Evolutionary conservation across 2,329 filamentous ascomycete species (phyloP).

Genomic region (Amesomyces nigricolor): DNA sequence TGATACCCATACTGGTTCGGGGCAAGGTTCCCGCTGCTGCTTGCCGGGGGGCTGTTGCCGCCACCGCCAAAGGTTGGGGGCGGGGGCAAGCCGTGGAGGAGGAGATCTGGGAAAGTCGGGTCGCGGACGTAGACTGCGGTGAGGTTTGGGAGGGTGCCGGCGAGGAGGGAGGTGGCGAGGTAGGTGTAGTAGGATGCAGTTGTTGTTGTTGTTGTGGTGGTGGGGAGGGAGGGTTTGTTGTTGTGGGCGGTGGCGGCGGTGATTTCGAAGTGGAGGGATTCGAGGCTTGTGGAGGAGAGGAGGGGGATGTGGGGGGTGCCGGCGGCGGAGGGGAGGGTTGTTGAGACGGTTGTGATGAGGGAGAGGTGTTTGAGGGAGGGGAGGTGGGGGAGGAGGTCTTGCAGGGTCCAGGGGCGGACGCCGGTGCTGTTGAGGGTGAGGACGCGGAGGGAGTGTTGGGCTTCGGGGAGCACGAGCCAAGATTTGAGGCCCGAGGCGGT

Average conservation of each 20-base stretch:
- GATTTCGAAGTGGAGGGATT: slow-evolving; percentile 78
- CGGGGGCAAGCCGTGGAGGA: slow-evolving; percentile 64
- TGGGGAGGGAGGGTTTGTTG: too few species aligned
- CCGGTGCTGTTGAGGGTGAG: slow-evolving; percentile 69
- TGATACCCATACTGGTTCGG: slow-evolving; percentile 23
- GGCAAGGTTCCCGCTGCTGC: slow-evolving; percentile 27
- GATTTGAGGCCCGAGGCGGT: slow-evolving; percentile 64
- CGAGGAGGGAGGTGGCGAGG: slow-evolving; percentile 74
- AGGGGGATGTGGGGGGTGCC: slow-evolving; percentile 47
- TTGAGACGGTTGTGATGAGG: slow-evolving; percentile 46
- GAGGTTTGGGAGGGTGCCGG: slow-evolving; percentile 67
- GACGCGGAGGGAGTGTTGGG: slow-evolving; percentile 55
- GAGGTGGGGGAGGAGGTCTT: slow-evolving; percentile 54
- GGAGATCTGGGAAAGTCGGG: slow-evolving; percentile 67
- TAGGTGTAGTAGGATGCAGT: slow-evolving; percentile 73
- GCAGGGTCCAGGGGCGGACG: slow-evolving; percentile 57
- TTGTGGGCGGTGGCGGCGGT: slow-evolving; percentile 51
- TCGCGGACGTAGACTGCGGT: slow-evolving; percentile 80
- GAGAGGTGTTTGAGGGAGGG: slow-evolving; percentile 53
- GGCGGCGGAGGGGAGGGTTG: slow-evolving; percentile 44
- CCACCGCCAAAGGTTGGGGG: slow-evolving; percentile 45
- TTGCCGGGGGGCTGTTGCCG: slow-evolving; percentile 31
- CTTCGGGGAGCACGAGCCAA: slow-evolving; percentile 59
- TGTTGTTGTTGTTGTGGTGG: too few species aligned
- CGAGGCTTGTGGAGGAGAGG: slow-evolving; percentile 62